Evolutionary conservation across 2,329 filamentous ascomycete species (phyloP).

Genomic region (Hypoxylon sp.): DNA sequence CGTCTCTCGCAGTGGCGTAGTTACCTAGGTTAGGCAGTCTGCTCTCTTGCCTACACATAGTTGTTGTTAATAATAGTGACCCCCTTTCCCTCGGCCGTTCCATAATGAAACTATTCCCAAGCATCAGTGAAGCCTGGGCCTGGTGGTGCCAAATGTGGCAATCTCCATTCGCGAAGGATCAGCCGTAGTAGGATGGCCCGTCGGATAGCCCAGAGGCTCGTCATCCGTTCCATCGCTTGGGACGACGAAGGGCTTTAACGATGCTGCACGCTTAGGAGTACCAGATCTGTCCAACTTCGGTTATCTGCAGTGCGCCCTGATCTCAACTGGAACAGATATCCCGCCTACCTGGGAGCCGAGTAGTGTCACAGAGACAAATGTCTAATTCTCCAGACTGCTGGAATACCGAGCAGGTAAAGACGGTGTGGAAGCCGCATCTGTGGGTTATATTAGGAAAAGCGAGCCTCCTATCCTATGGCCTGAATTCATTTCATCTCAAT

Average conservation of each 20-base stretch:
- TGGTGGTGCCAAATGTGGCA: background rate
- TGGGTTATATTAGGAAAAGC: constrained; percentile 38
- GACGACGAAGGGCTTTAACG: constrained; percentile 52
- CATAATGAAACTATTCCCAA: constrained; percentile 11
- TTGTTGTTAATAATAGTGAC: background rate
- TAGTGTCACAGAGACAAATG: constrained; percentile 48
- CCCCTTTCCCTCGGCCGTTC: background rate
- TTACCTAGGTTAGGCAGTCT: background rate
- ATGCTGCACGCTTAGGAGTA: constrained; percentile 52
- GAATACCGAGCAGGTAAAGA: constrained; percentile 44
- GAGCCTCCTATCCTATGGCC: constrained; percentile 41
- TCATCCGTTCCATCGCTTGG: constrained; percentile 40
- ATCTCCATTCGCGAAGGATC: constrained; percentile 6
- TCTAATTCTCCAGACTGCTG: constrained; percentile 48
- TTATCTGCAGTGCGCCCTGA: constrained; percentile 55
- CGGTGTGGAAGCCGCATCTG: constrained; percentile 40
- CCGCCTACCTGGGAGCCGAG: constrained; percentile 51
- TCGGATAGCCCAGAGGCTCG: constrained; percentile 4
- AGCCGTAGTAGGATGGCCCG: constrained; percentile 18
- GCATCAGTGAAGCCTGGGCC: background rate
- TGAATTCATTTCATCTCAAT: constrained; percentile 52
- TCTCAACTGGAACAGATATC: constrained; percentile 52
- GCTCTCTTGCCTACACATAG: background rate
- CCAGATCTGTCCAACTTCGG: constrained; percentile 55
- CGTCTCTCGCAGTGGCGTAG: background rate